Percentiles rank a stretch among this genome's conserved stretches.
Conservation (phyloP, 805 yeast species). For the Nakazawaea ambrosiae region DNA sequence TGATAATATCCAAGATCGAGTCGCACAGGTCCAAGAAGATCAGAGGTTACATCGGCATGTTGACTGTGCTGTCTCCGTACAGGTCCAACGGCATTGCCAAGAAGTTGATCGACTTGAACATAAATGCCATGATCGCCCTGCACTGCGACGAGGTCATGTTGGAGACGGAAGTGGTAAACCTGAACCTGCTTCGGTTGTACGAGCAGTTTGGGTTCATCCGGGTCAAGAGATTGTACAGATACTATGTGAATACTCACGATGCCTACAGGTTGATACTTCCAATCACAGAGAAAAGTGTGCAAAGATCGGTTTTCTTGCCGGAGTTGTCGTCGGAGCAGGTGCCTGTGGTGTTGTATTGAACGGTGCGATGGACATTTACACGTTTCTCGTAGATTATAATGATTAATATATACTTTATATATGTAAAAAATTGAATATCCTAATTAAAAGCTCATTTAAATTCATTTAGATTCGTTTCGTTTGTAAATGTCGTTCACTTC, state of each 20-base stretch:
- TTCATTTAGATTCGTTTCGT: too few relatives aligned
- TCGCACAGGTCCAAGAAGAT: constrained; percentile 63
- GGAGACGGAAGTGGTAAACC: constrained; percentile 84
- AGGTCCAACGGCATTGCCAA: constrained; percentile 84
- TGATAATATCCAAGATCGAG: constrained; percentile 76
- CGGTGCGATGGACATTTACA: too few relatives aligned
- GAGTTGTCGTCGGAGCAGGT: background rate
- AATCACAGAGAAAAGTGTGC: constrained; percentile 49
- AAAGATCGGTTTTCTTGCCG: constrained; percentile 46
- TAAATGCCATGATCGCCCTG: constrained; percentile 57
- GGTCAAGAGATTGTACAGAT: constrained; percentile 61
- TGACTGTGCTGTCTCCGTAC: constrained; percentile 67
- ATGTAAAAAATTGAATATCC: too few relatives aligned
- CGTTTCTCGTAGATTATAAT: too few relatives aligned
- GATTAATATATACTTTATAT: too few relatives aligned
- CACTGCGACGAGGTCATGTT: constrained; percentile 85
- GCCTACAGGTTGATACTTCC: constrained; percentile 87
- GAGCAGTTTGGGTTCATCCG: constrained; percentile 31
- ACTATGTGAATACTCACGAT: constrained; percentile 88
- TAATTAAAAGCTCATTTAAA: too few relatives aligned
- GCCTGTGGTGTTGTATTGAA: constrained; percentile 7
- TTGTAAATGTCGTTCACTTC: too few relatives aligned
- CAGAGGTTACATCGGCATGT: constrained; percentile 95
- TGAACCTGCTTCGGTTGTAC: constrained; percentile 26
- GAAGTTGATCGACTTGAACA: constrained; percentile 51